A percentile compares a stretch with the other conserved stretches of the same genome.
phyloP scores from a whole-genome alignment of 495 filamentous ascomycete genomes.

The Lophiotrema nucula region DNA sequence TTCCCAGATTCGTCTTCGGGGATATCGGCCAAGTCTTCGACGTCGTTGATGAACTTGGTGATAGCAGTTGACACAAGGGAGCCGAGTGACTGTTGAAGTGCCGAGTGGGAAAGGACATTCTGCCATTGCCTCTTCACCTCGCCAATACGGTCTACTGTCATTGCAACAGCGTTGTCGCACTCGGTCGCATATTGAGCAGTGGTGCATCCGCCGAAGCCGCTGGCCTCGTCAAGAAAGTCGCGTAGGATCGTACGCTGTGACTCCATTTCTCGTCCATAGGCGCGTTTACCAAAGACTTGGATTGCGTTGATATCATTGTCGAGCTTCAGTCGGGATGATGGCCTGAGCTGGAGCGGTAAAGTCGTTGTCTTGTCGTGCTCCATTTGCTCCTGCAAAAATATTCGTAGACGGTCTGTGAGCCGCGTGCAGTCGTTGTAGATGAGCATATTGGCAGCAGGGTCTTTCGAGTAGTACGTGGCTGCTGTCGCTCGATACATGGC shows the following conservation, averaged over 20 bases:
- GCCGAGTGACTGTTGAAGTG: conserved; percentile 80
- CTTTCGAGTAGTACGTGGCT: conserved; percentile 70
- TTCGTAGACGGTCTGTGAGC: conserved; percentile 68
- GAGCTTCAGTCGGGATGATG: conserved; percentile 54
- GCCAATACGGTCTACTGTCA: conserved; percentile 65
- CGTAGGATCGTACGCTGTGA: conserved; percentile 77
- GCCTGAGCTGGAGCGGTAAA: conserved; percentile 48
- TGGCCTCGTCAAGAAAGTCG: conserved; percentile 78
- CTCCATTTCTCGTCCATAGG: conserved; percentile 84
- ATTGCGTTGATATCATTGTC: conserved; percentile 70
- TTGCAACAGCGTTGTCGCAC: conserved; percentile 68
- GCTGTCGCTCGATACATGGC: conserved; percentile 90
- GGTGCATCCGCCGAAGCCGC: conserved; percentile 63
- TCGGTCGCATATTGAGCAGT: conserved; percentile 61
- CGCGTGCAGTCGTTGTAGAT: conserved; percentile 90
- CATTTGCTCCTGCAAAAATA: conserved; percentile 51
- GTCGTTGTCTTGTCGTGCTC: conserved; percentile 50
- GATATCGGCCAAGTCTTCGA: conserved; percentile 84
- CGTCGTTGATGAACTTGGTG: conserved; percentile 76
- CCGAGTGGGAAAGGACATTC: conserved; percentile 74
- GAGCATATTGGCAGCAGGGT: conserved; percentile 76
- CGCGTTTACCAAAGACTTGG: conserved; percentile 74
- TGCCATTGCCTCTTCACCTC: conserved; percentile 74
- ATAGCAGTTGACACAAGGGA: conserved; percentile 76
- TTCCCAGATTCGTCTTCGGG: conserved; percentile 81